phyloP scores from a whole-genome alignment of 169 alveolate genomes.

The Ichthyophthirius multifiliis region DNA sequence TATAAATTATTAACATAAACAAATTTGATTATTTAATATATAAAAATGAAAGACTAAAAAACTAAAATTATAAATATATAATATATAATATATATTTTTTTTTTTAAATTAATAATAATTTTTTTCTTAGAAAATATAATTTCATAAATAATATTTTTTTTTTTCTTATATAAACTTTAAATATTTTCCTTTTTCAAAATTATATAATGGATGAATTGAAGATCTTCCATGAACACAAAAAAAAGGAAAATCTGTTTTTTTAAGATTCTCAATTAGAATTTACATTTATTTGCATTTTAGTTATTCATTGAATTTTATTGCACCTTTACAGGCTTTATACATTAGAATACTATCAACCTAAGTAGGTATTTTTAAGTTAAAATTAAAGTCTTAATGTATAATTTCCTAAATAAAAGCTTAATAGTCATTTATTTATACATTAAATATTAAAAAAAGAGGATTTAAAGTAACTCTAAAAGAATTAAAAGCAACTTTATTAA shows the following conservation, averaged over 20 bases:
- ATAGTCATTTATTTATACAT: background rate
- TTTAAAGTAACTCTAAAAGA: background rate
- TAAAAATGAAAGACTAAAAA: too few relatives aligned
- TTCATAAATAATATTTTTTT: too few relatives aligned
- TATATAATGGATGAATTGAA: background rate
- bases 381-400: background rate
- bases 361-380: background rate
- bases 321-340: conserved; percentile 9
- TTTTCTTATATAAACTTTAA: too few relatives aligned
- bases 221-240: conserved; percentile 15
- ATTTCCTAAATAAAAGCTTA: background rate
- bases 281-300: background rate
- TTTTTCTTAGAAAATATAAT: too few relatives aligned
- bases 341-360: background rate
- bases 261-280: background rate
- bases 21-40: too few relatives aligned
- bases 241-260: background rate
- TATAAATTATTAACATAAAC: too few relatives aligned
- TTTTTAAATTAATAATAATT: too few relatives aligned
- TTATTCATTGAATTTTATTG: conserved; percentile 11
- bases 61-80: too few relatives aligned
- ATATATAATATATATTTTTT: too few relatives aligned
- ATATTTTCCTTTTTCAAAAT: too few relatives aligned
- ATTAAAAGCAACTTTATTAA: background rate
- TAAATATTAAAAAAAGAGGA: too few relatives aligned